Conservation (phyloP, 495 filamentous ascomycete species). For the Xylaria bambusicola region DNA sequence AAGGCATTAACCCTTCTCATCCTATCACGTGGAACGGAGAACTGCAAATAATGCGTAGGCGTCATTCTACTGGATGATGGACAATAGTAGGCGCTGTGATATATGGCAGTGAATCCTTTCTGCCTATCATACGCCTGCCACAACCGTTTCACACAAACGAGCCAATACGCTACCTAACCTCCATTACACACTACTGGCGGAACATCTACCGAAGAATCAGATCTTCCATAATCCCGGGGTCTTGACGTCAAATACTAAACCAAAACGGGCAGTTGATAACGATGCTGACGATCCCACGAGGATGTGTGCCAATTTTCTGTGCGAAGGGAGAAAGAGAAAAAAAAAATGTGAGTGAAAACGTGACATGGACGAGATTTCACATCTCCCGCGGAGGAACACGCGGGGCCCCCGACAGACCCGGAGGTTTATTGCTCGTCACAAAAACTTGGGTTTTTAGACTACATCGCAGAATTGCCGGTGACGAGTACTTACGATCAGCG, state of each 20-base stretch:
- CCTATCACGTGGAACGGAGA: slow-evolving; percentile 19
- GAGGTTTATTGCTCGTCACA: not conserved
- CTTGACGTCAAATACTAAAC: slow-evolving; percentile 19
- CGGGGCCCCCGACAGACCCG: not conserved
- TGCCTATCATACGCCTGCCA: not conserved
- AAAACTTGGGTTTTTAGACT: not conserved
- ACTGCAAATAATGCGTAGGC: slow-evolving; percentile 16
- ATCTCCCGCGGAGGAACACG: not conserved
- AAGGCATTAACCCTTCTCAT: not conserved
- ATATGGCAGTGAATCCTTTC: not conserved
- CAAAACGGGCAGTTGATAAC: slow-evolving; percentile 6
- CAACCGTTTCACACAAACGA: slow-evolving; percentile 15
- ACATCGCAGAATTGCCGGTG: not conserved
- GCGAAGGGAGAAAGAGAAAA: not conserved
- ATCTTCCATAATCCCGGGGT: slow-evolving; percentile 2
- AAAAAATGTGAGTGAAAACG: not conserved
- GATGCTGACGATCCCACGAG: not conserved
- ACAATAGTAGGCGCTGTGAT: not conserved
- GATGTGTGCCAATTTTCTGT: slow-evolving; percentile 6
- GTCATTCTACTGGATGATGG: not conserved
- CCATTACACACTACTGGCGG: not conserved
- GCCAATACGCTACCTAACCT: not conserved
- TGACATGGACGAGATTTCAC: slow-evolving; percentile 12
- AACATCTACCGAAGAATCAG: slow-evolving; percentile 17
- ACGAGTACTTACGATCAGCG: slow-evolving; percentile 5